Evolutionary conservation across 129 eudicot genomes (phyloP).

Genomic region (Centaurea solstitialis): DNA sequence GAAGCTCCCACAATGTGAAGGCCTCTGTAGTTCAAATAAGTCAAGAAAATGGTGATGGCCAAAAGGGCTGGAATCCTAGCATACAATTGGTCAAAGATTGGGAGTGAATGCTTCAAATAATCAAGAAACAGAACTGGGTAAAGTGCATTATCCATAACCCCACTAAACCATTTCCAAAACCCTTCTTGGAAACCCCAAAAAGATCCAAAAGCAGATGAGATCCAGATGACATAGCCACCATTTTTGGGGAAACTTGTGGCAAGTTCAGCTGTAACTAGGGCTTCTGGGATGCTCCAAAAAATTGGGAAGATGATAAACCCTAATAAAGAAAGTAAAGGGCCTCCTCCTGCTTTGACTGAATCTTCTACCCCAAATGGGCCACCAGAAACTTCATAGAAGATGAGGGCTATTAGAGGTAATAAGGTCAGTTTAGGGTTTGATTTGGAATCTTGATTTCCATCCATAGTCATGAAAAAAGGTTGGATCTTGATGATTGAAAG

Average conservation of each 20-base stretch:
- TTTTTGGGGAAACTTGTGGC: slow-evolving; percentile 87
- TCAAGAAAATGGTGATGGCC: slow-evolving; percentile 65
- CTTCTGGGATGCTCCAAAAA: slow-evolving; percentile 96
- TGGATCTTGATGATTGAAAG: slow-evolving; percentile 5
- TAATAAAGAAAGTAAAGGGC: slow-evolving; percentile 72
- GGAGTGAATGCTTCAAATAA: slow-evolving; percentile 75
- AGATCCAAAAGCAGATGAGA: slow-evolving; percentile 87
- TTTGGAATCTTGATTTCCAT: slow-evolving; percentile 33
- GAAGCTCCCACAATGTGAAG: slow-evolving; percentile 76
- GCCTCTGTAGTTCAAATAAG: slow-evolving; percentile 83
- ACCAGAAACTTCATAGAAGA: slow-evolving; percentile 92
- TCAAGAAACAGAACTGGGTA: slow-evolving; percentile 89
- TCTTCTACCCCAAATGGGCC: slow-evolving; percentile 98
- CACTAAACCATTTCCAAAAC: slow-evolving; percentile 96
- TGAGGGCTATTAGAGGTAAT: slow-evolving; percentile 74
- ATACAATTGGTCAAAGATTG: slow-evolving; percentile 44
- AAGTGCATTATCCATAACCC: slow-evolving; percentile 94
- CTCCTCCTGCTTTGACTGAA: slow-evolving; percentile 86
- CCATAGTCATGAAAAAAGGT: slow-evolving; percentile 39
- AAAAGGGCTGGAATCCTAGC: slow-evolving; percentile 74
- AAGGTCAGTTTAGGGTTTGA: slow-evolving; percentile 59
- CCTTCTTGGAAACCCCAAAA: slow-evolving; percentile 98
- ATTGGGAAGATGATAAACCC: slow-evolving; percentile 84
- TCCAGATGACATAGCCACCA: slow-evolving; percentile 96
- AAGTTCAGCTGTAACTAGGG: slow-evolving; percentile 82